Evolutionary conservation across 1,139 yeast species (phyloP).

Genomic region (Nadsonia commutata): DNA sequence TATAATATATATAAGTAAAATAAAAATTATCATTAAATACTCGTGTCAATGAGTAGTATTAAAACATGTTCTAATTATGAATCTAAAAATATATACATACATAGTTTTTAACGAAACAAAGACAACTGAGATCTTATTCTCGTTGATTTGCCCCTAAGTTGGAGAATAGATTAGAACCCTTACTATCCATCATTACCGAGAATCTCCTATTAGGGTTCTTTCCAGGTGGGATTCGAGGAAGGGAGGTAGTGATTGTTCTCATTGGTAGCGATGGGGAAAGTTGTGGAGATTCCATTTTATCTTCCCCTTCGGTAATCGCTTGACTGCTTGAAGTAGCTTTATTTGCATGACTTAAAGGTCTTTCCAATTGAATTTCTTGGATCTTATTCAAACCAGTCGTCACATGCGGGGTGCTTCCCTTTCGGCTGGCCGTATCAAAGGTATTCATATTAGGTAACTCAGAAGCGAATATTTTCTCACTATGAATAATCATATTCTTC

Average conservation of each 20-base stretch:
- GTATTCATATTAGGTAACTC: neutral
- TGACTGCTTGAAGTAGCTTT: neutral
- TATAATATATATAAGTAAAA: too few relatives aligned
- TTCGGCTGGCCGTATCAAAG: neutral
- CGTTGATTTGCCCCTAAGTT: neutral
- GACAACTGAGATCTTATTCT: too few relatives aligned
- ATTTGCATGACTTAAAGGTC: neutral
- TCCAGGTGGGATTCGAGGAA: neutral
- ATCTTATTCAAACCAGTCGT: neutral
- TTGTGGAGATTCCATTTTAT: constrained; percentile 7
- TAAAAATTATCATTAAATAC: too few relatives aligned
- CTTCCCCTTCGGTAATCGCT: constrained; percentile 8
- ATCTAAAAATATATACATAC: too few relatives aligned
- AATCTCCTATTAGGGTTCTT: neutral
- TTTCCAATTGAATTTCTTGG: neutral
- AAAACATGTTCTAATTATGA: too few relatives aligned
- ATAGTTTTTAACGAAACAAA: too few relatives aligned
- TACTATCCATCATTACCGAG: neutral
- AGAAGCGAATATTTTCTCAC: constrained; percentile 17
- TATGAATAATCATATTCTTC: constrained; percentile 21
- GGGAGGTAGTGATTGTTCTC: neutral
- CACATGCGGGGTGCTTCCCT: neutral
- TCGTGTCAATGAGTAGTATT: too few relatives aligned
- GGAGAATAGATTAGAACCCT: neutral
- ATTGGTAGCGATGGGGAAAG: constrained; percentile 1